Evolutionary conservation across 164 flowering plant genomes (phyloP), one percentile per base, ranked within the genome.

Genomic region (Magnolia sinica): DNA sequence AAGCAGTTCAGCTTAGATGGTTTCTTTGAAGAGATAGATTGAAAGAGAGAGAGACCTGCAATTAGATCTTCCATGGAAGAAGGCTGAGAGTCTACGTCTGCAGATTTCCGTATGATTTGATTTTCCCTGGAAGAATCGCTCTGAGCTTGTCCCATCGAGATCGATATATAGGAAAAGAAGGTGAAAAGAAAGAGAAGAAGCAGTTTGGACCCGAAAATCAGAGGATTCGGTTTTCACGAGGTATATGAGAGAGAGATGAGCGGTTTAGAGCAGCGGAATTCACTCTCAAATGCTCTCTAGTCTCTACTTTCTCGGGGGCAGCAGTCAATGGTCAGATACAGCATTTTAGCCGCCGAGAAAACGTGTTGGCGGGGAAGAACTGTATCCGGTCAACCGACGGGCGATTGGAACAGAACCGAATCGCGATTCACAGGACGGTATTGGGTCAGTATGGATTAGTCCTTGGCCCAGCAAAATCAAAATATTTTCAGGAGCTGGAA

Each of bases 121-220:
- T 37, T 71, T 14, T 52, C 80, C 1, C 16, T 27, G 29, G 76
- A 49, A 20, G 50, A 3, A 20, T 66, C 72, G 59, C 80, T 73
- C 68, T 78, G 73, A 20, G 19, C 58, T 68, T 78, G 80, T 67
- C 80, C 80, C 80, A 78, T 78, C 49, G 19, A 24, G 52, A 67
- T 11, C 13, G 61, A 10, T 10, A 55, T 10, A 10, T 23, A 0
- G 4, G 45, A 37, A 27, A 27, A 27, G 29, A 27, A 27, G 1
- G 31, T 9, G 71, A 69, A 37, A 45, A 19, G 51, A 2, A n/a
- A 8, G 67, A 69, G 23, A n/a, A 18, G n/a, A 31, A 18, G n/a
- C 8, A 51, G 73, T 45, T 70, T 8, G 70, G 37, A 10, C 6
- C 13, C 9, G 50, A 2, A 5, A 68, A 64, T 13, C 64, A 19